Percentiles rank a stretch among this genome's conserved stretches.
Conservation (phyloP, 73 alveolate genomes). For the Paramecium biaurelia region DNA sequence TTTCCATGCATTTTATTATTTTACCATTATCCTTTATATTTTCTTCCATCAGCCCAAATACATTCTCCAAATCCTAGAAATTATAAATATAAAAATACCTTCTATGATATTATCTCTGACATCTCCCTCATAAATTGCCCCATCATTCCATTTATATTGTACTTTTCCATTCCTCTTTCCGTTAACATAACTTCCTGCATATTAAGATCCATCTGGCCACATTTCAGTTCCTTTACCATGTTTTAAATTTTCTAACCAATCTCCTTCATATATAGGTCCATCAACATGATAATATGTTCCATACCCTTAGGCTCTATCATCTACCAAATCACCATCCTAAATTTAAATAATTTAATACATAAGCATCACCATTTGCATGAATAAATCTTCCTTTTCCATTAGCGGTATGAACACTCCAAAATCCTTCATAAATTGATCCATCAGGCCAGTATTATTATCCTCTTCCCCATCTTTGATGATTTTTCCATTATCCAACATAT, state of each 20-base stretch:
- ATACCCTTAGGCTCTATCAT: conserved; percentile 71
- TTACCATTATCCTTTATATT: conserved; percentile 63
- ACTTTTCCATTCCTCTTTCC: conserved; percentile 62
- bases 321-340: conserved; percentile 72
- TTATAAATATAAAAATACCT: not conserved
- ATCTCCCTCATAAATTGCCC: conserved; percentile 82
- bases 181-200: conserved; percentile 26
- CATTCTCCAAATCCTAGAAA: conserved; percentile 42
- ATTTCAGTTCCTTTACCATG: conserved; percentile 62
- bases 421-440: conserved; percentile 82
- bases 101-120: conserved; percentile 67
- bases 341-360: not conserved
- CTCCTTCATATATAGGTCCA: conserved; percentile 64
- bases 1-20: conserved; percentile 66
- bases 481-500: conserved; percentile 79
- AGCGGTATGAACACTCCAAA: conserved; percentile 75
- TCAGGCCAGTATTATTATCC: conserved; percentile 77
- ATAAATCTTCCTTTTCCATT: conserved; percentile 79
- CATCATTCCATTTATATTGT: conserved; percentile 68
- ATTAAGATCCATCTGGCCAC: conserved; percentile 60
- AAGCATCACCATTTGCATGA: conserved; percentile 78
- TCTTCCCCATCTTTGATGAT: conserved; percentile 73
- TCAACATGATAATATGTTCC: conserved; percentile 63
- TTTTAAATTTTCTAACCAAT: conserved; percentile 57
- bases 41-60: conserved; percentile 67